These are phyloP conservation scores for Stephania yunnanensis DNA, from an alignment of 164 flowering plant species.

Conservation along the genomic window DNA sequence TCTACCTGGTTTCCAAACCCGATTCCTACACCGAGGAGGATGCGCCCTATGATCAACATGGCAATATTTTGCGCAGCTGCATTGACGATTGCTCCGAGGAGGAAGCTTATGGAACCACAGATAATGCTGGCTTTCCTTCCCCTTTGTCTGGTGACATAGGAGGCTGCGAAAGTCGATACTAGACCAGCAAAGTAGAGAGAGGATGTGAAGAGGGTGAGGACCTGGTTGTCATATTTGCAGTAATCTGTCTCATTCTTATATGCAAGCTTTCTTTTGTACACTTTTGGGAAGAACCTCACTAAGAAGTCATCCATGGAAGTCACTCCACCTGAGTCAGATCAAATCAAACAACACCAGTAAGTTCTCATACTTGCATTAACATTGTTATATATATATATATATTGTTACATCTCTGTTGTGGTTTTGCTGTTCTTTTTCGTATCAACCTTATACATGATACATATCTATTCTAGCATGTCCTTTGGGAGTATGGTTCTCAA, in stretches of 20 bases:
- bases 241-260: slow-evolving; percentile 76
- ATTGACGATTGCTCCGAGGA: slow-evolving; percentile 58
- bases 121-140: slow-evolving; percentile 72
- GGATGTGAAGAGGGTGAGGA: slow-evolving; percentile 84
- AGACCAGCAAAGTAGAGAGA: slow-evolving; percentile 89
- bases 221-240: slow-evolving; percentile 84
- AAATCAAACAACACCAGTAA: not conserved
- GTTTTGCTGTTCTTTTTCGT: too few relatives aligned
- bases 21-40: slow-evolving; percentile 75
- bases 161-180: slow-evolving; percentile 73
- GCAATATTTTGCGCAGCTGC: slow-evolving; percentile 59
- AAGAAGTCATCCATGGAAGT: slow-evolving; percentile 97
- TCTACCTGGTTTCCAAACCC: slow-evolving; percentile 87
- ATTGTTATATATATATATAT: not conserved
- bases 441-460: too few relatives aligned
- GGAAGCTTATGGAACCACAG: slow-evolving; percentile 71
- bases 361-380: not conserved
- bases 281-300: slow-evolving; percentile 65
- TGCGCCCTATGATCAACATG: slow-evolving; percentile 77
- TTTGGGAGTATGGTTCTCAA: too few relatives aligned
- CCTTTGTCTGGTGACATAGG: slow-evolving; percentile 52
- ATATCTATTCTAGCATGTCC: too few relatives aligned
- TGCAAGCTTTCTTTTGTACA: slow-evolving; percentile 59
- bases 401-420: not conserved
- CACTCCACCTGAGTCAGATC: slow-evolving; percentile 69